Conservation (phyloP, 768 basidiomycete genomes). For the Mycena amicta region DNA sequence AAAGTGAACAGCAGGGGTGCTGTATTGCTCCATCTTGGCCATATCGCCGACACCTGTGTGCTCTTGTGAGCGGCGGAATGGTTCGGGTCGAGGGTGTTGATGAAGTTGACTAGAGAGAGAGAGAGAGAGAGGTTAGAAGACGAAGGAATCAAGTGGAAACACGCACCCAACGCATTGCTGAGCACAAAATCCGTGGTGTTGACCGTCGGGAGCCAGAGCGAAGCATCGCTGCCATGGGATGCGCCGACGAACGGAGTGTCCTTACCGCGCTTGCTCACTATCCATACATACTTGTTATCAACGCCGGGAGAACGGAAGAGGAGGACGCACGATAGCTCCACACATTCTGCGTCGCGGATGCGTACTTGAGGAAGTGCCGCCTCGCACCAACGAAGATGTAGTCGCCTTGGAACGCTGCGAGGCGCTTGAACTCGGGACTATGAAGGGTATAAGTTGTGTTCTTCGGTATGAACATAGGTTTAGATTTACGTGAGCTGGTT, state of each 20-base stretch:
- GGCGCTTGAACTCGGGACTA: conserved; percentile 19
- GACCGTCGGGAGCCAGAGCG: conserved; percentile 13
- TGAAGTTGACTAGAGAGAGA: conserved; percentile 11
- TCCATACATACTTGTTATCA: not conserved
- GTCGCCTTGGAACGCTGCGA: conserved; percentile 17
- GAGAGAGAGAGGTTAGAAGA: not conserved
- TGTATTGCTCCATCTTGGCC: conserved; percentile 9
- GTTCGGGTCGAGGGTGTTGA: conserved; percentile 17
- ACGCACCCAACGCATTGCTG: conserved; percentile 12
- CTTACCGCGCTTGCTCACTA: conserved; percentile 16
- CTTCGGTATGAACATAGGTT: not conserved
- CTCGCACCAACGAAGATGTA: conserved; percentile 5
- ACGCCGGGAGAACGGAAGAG: not conserved
- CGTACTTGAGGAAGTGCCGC: conserved; percentile 11
- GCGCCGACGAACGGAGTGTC: conserved; percentile 10
- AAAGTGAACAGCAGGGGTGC: conserved; percentile 4
- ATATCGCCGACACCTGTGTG: not conserved
- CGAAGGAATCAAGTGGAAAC: not conserved
- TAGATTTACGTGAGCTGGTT: conserved; percentile 10
- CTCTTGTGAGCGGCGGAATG: not conserved
- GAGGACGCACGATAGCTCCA: conserved; percentile 17
- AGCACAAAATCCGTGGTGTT: not conserved
- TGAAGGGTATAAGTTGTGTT: not conserved
- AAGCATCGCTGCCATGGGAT: conserved; percentile 2
- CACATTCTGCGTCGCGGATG: conserved; percentile 6